A percentile compares a stretch with the other conserved stretches of the same genome.
These are phyloP conservation scores for Tuber melanosporum DNA, from an alignment of 495 filamentous ascomycete genomes.

Conservation along the genomic window DNA sequence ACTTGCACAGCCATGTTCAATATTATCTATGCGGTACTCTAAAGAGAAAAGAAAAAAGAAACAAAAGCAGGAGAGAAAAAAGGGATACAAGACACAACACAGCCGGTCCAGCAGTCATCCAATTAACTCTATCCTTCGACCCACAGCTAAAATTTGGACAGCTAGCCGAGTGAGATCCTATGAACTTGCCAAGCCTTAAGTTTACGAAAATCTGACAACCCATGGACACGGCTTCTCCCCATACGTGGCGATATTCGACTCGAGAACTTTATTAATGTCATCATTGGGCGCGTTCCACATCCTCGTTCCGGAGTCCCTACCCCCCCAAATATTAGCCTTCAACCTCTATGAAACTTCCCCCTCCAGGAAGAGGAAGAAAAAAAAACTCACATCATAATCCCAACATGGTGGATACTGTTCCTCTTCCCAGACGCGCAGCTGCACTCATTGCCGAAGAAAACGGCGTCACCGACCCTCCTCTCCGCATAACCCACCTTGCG, in stretches of 20 bases:
- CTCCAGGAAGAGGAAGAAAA: not conserved
- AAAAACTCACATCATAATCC: conserved; percentile 21
- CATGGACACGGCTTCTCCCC: conserved; percentile 18
- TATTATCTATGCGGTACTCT: not conserved
- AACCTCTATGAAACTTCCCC: not conserved
- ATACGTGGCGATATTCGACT: conserved; percentile 15
- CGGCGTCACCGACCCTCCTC: conserved; percentile 38
- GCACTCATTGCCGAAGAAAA: conserved; percentile 41
- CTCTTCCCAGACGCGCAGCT: conserved; percentile 15
- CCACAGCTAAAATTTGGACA: not conserved
- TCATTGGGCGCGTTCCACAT: conserved; percentile 22
- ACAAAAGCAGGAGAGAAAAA: conserved; percentile 8
- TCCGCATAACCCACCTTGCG: conserved; percentile 31
- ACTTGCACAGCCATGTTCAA: not conserved
- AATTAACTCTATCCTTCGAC: not conserved
- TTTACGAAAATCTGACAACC: not conserved
- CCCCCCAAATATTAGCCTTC: not conserved
- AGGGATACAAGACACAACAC: conserved; percentile 1
- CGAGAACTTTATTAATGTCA: conserved; percentile 6
- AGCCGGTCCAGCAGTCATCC: not conserved
- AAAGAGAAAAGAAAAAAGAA: not conserved
- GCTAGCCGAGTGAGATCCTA: conserved; percentile 4
- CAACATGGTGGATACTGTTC: conserved; percentile 40
- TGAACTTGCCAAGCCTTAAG: not conserved
- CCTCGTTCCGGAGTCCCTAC: conserved; percentile 14